phyloP scores from a whole-genome alignment of 2,329 filamentous ascomycete genomes.

The Aspergillus sp. region DNA sequence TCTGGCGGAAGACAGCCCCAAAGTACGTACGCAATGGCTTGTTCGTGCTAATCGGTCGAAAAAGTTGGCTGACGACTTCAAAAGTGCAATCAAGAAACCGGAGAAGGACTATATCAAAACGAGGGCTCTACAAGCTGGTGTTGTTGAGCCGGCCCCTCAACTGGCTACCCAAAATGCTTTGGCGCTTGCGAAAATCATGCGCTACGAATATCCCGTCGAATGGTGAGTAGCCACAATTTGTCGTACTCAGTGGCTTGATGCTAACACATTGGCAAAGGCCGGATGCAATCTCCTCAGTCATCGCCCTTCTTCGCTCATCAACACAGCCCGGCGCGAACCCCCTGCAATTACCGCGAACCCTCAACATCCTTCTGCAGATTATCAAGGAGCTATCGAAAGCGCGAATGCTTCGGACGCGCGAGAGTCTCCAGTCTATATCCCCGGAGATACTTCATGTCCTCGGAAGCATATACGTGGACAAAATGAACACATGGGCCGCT shows the following conservation, averaged over 20 bases:
- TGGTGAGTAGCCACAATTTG: constrained; percentile 60
- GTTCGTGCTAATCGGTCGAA: neutral
- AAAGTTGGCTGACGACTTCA: constrained; percentile 22
- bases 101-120: constrained; percentile 79
- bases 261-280: constrained; percentile 41
- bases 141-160: constrained; percentile 74
- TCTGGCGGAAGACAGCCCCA: constrained; percentile 82
- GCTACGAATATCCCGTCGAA: constrained; percentile 85
- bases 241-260: neutral
- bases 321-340: constrained; percentile 59
- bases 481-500: constrained; percentile 70
- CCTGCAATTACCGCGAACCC: constrained; percentile 69
- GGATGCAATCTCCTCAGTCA: constrained; percentile 57
- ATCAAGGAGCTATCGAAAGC: constrained; percentile 90
- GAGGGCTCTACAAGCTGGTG: constrained; percentile 73
- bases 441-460: constrained; percentile 85
- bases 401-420: constrained; percentile 73
- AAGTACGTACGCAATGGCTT: constrained; percentile 50
- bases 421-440: constrained; percentile 74
- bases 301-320: constrained; percentile 66
- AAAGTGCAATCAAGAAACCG: constrained; percentile 63
- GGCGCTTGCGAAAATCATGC: constrained; percentile 82
- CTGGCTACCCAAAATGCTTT: constrained; percentile 88
- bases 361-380: constrained; percentile 80
- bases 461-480: constrained; percentile 75